These are phyloP conservation scores for Paraleonurus japonicus DNA, from an alignment of 257 asterid genomes.

Conservation along the genomic window DNA sequence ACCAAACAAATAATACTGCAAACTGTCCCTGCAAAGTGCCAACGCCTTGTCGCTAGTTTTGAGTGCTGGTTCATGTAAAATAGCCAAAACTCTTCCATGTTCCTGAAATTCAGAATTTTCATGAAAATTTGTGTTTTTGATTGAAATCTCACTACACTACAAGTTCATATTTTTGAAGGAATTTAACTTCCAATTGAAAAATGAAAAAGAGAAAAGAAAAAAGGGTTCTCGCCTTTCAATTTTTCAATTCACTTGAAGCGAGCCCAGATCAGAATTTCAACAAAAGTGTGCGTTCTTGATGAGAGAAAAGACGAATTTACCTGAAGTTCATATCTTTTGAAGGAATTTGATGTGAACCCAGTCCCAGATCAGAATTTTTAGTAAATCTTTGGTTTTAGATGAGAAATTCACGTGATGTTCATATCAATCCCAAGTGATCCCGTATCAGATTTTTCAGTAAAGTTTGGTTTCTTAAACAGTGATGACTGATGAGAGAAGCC, in stretches of 20 bases:
- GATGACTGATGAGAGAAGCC: background rate
- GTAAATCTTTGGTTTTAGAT: slow-evolving; percentile 9
- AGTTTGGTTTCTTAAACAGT: background rate
- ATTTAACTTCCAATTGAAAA: too few relatives aligned
- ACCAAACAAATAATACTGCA: slow-evolving; percentile 69
- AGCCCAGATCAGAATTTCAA: background rate
- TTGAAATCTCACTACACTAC: background rate
- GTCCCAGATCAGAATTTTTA: slow-evolving; percentile 4
- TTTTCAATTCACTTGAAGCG: background rate
- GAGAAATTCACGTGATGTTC: background rate
- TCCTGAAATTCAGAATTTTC: slow-evolving; percentile 49
- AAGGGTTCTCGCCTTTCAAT: background rate
- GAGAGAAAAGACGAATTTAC: background rate
- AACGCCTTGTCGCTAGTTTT: slow-evolving; percentile 78
- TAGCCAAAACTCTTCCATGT: slow-evolving; percentile 95
- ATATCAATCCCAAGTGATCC: background rate
- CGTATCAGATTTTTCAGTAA: background rate
- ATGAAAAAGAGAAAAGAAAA: background rate
- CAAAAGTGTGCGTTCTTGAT: background rate
- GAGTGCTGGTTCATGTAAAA: slow-evolving; percentile 90
- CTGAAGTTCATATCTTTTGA: slow-evolving; percentile 6
- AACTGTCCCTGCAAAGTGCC: slow-evolving; percentile 88
- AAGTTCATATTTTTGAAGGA: background rate
- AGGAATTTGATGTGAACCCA: background rate
- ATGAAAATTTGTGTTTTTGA: background rate